These are phyloP conservation scores for Barbatosphaeria neglecta DNA, from an alignment of 495 filamentous ascomycete genomes.

Conservation along the genomic window DNA sequence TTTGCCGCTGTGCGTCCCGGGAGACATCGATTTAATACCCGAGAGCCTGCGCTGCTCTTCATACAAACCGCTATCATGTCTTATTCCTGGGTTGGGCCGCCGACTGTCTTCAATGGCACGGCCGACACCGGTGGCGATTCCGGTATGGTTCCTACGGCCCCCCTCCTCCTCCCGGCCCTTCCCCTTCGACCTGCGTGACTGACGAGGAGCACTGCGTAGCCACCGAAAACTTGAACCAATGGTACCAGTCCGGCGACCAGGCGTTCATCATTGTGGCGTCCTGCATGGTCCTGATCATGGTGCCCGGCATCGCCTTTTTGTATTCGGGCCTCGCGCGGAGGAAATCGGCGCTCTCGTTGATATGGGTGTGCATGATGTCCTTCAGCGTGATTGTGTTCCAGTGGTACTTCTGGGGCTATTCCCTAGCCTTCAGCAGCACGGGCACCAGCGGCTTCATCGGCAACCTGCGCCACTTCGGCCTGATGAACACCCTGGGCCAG, in stretches of 20 bases:
- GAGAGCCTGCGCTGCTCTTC: too few species aligned
- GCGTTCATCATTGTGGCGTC: constrained; percentile 87
- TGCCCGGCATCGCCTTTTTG: constrained; percentile 93
- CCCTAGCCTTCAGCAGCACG: constrained; percentile 73
- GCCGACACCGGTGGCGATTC: constrained; percentile 67
- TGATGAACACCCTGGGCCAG: constrained; percentile 64
- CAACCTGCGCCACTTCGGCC: constrained; percentile 73
- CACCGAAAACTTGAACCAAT: constrained; percentile 77
- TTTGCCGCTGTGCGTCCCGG: neutral
- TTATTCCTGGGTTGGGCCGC: constrained; percentile 74
- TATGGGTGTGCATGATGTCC: constrained; percentile 91
- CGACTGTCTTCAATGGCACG: constrained; percentile 64
- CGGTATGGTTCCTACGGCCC: constrained; percentile 55
- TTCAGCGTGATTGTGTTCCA: constrained; percentile 85
- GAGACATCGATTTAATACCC: too few species aligned
- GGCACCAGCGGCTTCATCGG: constrained; percentile 80
- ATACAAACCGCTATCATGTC: constrained; percentile 39
- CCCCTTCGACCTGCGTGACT: neutral
- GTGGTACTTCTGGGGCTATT: constrained; percentile 99
- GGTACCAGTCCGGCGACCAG: constrained; percentile 50
- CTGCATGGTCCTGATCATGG: constrained; percentile 93
- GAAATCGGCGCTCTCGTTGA: constrained; percentile 88
- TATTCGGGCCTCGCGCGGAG: constrained; percentile 95
- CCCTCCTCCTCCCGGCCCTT: neutral
- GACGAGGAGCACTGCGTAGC: constrained; percentile 31